Evolutionary conservation across 225 moss, liverwort and hornwort species (phyloP), one percentile per base, ranked within the genome.

Genomic region (Pseudoscleropodium purum): DNA sequence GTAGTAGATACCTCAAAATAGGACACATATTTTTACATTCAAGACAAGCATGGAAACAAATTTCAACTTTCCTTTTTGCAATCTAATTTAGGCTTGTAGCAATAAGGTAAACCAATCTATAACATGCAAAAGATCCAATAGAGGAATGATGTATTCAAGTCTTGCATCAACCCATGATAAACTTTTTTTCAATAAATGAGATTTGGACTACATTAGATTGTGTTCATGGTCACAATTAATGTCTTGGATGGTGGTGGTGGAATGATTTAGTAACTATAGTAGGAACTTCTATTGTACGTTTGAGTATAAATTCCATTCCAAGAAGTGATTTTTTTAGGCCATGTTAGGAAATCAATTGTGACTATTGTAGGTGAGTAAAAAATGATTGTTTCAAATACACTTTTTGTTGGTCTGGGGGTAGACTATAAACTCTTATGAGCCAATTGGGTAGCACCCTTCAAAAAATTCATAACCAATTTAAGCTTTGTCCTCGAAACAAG

Each of bases 51-150:
- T 18, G 18, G 18, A 34, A 66, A n/a, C n/a, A 34, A 18, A 66
- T 8, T 2, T 66, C 18, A 9, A 9, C 18, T 18, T 33, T 66
- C 8, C 0, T 18, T 65, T 17, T 31, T 8, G 7, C 64, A 64
- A 64, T 4, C 30, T 31, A 31, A 8, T 17, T 34, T 34, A 36
- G 36, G 36, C 19, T 67, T 0, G 0, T 36, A 67, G 67, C 0
- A 67, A 0, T 67, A 41, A 25, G 4, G 2, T 69, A 70, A 70
- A 39, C 13, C 15, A 41, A 39, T 15, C 70, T 70, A 25, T 70
- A 12, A 13, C 2, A 41, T 26, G 2, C 2, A 72, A 0, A 25
- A 9, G 4, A 26, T 5, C 8, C 25, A 39, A 7, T 3, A 25
- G 25, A 0, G 4, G 5, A 41, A 26, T 41, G 15, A 41, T 41